phyloP scores from a whole-genome alignment of 805 yeast species.

The Kazachstania kunashirensis region DNA sequence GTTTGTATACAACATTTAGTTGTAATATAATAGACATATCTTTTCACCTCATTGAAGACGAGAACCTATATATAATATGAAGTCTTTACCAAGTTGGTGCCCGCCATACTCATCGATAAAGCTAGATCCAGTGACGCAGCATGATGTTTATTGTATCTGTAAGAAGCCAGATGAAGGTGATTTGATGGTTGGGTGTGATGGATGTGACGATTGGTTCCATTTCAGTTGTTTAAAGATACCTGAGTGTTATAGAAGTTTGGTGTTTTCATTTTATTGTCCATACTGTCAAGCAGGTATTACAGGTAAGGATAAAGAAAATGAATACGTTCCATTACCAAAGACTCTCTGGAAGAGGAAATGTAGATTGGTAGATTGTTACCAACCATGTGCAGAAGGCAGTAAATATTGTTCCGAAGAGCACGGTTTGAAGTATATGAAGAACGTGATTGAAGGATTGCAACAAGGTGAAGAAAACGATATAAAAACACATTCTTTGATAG shows the following conservation, averaged over 20 bases:
- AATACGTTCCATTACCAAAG: conserved; percentile 28
- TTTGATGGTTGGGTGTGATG: conserved; percentile 90
- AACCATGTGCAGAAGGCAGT: conserved; percentile 31
- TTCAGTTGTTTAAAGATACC: conserved; percentile 64
- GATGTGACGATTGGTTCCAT: conserved; percentile 93
- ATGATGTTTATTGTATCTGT: conserved; percentile 69
- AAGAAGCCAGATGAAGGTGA: conserved; percentile 68
- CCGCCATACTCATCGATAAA: conserved; percentile 21
- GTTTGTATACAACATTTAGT: too few species aligned
- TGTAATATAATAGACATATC: too few species aligned
- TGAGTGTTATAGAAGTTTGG: conserved; percentile 40
- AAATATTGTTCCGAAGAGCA: conserved; percentile 73
- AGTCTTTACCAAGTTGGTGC: conserved; percentile 26
- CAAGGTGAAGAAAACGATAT: conserved; percentile 2
- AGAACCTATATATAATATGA: too few species aligned
- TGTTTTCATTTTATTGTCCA: conserved; percentile 61
- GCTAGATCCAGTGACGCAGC: conserved; percentile 29
- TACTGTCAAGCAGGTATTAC: conserved; percentile 46
- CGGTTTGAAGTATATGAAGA: conserved; percentile 35
- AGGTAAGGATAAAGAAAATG: conserved; percentile 18
- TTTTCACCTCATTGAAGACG: too few species aligned
- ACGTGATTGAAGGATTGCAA: conserved; percentile 3
- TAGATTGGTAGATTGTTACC: conserved; percentile 44
- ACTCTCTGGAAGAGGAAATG: conserved; percentile 75
- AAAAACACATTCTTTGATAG: conserved; percentile 7